phyloP scores from a whole-genome alignment of 129 eudicot genomes.

The Saposhnikovia divaricata region DNA sequence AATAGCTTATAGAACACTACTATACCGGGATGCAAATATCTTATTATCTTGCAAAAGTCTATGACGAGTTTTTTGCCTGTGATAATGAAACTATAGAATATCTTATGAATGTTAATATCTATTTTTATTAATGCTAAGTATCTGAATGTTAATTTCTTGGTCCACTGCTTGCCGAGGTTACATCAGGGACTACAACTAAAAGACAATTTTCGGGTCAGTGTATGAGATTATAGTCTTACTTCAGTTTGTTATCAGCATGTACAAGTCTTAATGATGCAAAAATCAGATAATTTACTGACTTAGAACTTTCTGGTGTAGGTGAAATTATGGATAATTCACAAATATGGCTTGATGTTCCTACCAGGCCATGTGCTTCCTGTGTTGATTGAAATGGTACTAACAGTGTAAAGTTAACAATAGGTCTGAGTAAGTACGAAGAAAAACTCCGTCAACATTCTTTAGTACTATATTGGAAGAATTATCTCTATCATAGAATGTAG shows the following conservation, averaged over 20 bases:
- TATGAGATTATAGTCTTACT: neutral
- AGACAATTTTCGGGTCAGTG: slow-evolving; percentile 27
- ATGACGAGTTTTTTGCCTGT: neutral
- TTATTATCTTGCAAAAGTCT: neutral
- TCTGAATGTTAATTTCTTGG: neutral
- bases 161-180: neutral
- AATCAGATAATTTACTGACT: neutral
- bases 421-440: too few relatives aligned
- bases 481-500: too few relatives aligned
- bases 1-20: neutral
- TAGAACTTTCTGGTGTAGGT: slow-evolving; percentile 16
- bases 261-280: neutral
- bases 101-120: neutral
- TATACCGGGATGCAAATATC: neutral
- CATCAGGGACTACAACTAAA: slow-evolving; percentile 13
- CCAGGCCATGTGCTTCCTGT: too few relatives aligned
- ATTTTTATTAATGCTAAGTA: neutral
- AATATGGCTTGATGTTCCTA: too few relatives aligned
- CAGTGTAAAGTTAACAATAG: too few relatives aligned
- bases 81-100: neutral
- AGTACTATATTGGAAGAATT: too few relatives aligned
- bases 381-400: too few relatives aligned
- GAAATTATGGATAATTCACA: neutral
- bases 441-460: too few relatives aligned
- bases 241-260: neutral